These are phyloP conservation scores for Salix exigua DNA, from an alignment of 345 rosid species.

Conservation along the genomic window DNA sequence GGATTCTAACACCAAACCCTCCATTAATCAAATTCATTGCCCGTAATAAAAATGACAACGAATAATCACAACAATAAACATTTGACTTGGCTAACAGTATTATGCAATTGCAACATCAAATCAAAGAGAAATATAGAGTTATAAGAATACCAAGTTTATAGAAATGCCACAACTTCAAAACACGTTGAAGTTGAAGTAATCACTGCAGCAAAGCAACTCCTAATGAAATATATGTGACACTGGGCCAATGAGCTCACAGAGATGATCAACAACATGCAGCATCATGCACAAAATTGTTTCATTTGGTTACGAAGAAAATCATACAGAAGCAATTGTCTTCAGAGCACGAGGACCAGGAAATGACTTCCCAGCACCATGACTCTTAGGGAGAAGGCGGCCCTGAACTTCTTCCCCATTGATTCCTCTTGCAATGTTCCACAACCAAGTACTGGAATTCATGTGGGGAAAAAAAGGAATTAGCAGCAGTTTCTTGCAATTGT, in stretches of 20 bases:
- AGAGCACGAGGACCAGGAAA: slow-evolving; percentile 92
- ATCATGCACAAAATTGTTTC: slow-evolving; percentile 7
- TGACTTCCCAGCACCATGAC: slow-evolving; percentile 95
- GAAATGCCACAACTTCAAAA: neutral
- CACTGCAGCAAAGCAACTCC: neutral
- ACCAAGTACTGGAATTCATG: slow-evolving; percentile 61
- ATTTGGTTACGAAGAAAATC: slow-evolving; percentile 22
- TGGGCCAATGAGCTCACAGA: neutral
- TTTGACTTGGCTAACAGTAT: too few species aligned
- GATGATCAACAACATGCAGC: slow-evolving; percentile 1
- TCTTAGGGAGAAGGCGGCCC: slow-evolving; percentile 92
- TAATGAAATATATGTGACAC: neutral
- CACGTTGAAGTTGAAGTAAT: neutral
- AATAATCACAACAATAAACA: too few species aligned
- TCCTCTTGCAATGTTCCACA: slow-evolving; percentile 93
- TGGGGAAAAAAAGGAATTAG: slow-evolving; percentile 13
- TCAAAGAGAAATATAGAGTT: too few species aligned
- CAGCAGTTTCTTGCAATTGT: neutral
- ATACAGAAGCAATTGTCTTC: slow-evolving; percentile 60
- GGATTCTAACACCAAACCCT: too few species aligned
- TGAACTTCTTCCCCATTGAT: slow-evolving; percentile 90
- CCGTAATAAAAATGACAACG: too few species aligned
- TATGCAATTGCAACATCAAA: too few species aligned
- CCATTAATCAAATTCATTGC: too few species aligned
- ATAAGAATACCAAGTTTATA: neutral